Conservation (phyloP, 2,329 filamentous ascomycete species). For the Colletotrichum destructivum region DNA sequence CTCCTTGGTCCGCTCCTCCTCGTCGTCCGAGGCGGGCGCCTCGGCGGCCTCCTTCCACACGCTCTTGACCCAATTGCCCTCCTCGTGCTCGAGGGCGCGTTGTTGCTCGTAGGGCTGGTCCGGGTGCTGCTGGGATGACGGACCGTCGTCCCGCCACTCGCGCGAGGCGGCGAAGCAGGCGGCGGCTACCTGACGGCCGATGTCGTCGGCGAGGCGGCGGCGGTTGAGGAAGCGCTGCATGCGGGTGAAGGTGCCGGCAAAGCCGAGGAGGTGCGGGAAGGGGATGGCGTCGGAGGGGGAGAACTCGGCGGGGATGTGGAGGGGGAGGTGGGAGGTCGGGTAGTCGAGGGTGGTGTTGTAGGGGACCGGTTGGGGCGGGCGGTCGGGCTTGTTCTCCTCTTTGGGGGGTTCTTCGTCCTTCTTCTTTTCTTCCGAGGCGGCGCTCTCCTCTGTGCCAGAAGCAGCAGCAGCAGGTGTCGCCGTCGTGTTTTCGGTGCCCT, state of each 20-base stretch:
- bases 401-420: constrained; percentile 59
- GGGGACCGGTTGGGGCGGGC: constrained; percentile 75
- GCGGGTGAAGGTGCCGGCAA: constrained; percentile 89
- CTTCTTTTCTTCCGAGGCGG: constrained; percentile 19
- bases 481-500: constrained; percentile 44
- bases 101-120: constrained; percentile 71
- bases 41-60: constrained; percentile 72
- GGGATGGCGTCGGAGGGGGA: constrained; percentile 80
- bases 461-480: constrained; percentile 41
- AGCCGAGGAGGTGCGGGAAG: constrained; percentile 93
- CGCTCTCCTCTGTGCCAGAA: neutral
- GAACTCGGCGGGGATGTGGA: constrained; percentile 78
- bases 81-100: constrained; percentile 77
- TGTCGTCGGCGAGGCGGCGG: constrained; percentile 85
- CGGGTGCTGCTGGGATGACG: constrained; percentile 47
- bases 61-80: constrained; percentile 88
- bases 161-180: constrained; percentile 78
- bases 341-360: constrained; percentile 85
- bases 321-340: constrained; percentile 73
- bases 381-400: constrained; percentile 69
- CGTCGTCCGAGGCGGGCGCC: constrained; percentile 49
- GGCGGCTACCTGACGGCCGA: constrained; percentile 90
- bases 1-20: constrained; percentile 67
- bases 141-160: constrained; percentile 60
- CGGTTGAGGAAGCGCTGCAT: constrained; percentile 91